phyloP scores from a whole-genome alignment of 495 filamentous ascomycete species.

The Sordaria brevicollis region DNA sequence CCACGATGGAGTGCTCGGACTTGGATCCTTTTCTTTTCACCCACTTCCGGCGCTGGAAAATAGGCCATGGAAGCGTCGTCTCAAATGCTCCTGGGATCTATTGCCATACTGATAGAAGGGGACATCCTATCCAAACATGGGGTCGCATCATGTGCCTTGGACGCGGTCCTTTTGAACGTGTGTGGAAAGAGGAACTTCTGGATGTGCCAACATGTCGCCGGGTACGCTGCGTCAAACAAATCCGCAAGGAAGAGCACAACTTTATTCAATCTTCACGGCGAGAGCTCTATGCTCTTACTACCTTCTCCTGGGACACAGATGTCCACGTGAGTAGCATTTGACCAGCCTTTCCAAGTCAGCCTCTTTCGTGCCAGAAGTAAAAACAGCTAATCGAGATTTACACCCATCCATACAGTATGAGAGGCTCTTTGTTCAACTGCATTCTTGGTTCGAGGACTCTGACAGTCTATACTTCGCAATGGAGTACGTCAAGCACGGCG shows the following conservation, averaged over 20 bases:
- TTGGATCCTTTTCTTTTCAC: background rate
- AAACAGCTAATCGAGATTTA: no score
- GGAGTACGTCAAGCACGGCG: constrained; percentile 30
- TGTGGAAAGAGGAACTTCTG: background rate
- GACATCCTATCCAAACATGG: background rate
- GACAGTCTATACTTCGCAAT: constrained; percentile 29
- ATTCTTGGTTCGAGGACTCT: constrained; percentile 28
- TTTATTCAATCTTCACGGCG: background rate
- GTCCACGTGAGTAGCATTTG: background rate
- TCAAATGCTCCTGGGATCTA: rapidly evolving
- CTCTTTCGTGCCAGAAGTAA: background rate
- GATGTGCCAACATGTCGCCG: background rate
- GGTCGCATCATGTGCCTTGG: background rate
- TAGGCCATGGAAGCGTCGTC: background rate
- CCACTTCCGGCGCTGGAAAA: background rate
- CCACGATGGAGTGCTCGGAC: background rate
- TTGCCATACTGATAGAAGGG: rapidly evolving
- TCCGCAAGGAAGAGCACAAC: background rate
- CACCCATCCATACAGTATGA: background rate
- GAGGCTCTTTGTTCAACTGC: constrained; percentile 19
- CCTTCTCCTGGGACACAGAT: background rate
- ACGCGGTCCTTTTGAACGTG: background rate
- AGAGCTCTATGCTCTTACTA: background rate
- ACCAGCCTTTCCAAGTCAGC: background rate
- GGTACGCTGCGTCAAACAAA: background rate